phyloP scores from a whole-genome alignment of 192 early-diverging fungal species.

The Umbelopsis sp. region DNA sequence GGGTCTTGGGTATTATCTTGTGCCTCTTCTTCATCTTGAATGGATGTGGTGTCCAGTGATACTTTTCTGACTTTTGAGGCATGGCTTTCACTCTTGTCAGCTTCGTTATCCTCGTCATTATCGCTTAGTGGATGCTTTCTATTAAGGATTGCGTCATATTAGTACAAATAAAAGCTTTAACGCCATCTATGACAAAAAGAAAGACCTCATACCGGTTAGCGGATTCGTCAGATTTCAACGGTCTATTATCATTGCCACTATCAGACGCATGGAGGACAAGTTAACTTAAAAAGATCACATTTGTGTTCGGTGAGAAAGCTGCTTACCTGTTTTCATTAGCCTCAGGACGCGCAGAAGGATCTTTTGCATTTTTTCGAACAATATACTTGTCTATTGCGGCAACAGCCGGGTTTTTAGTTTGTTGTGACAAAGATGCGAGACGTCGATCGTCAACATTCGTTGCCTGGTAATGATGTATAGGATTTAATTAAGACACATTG shows the following conservation, averaged over 20 bases:
- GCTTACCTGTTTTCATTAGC: not conserved
- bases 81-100: not conserved
- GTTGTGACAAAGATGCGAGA: not conserved
- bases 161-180: not conserved
- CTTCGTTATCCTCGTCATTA: not conserved
- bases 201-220: not conserved
- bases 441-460: not conserved
- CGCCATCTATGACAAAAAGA: not conserved
- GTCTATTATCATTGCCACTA: not conserved
- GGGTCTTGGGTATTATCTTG: slow-evolving; percentile 6
- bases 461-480: not conserved
- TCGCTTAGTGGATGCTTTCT: not conserved
- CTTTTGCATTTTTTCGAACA: not conserved
- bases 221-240: not conserved
- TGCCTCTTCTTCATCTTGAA: not conserved
- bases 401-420: not conserved
- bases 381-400: slow-evolving; percentile 5
- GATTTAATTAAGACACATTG: not conserved
- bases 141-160: not conserved
- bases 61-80: not conserved
- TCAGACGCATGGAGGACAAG: not conserved
- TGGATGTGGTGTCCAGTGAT: not conserved
- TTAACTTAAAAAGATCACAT: not conserved
- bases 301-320: not conserved
- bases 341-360: not conserved